phyloP scores from a whole-genome alignment of 805 yeast species.

The Ogataea degrootiae region DNA sequence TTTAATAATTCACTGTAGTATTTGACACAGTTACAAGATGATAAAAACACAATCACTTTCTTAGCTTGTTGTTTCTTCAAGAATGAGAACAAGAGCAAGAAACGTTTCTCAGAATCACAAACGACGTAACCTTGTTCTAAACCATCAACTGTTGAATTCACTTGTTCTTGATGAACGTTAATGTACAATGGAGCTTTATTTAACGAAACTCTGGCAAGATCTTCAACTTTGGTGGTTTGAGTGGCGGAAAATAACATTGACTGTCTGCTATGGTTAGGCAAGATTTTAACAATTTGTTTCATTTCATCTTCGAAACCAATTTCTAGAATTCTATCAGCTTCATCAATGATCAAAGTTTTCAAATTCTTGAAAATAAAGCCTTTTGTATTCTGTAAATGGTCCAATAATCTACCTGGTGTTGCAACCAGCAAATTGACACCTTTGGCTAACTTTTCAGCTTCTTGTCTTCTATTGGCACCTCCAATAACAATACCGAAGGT shows the following conservation, averaged over 20 bases:
- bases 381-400: conserved; percentile 91
- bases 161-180: conserved; percentile 82
- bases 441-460: conserved; percentile 87
- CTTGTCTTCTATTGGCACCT: conserved; percentile 96
- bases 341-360: conserved; percentile 92
- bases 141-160: conserved; percentile 90
- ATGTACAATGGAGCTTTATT: conserved; percentile 92
- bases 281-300: conserved; percentile 90
- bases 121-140: conserved; percentile 98
- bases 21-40: conserved; percentile 96
- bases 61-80: conserved; percentile 89
- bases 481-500: conserved; percentile 97
- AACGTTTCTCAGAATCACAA: conserved; percentile 94
- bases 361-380: conserved; percentile 93
- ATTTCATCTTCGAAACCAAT: conserved; percentile 99
- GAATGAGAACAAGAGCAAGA: conserved; percentile 84
- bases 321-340: conserved; percentile 96
- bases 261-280: conserved; percentile 92
- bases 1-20: conserved; percentile 92
- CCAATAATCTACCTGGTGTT: conserved; percentile 95
- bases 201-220: conserved; percentile 91
- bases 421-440: conserved; percentile 95
- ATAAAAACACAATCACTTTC: conserved; percentile 88
- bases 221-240: conserved; percentile 98
- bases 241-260: conserved; percentile 99